Percentiles rank a stretch among this genome's conserved stretches.
phyloP scores from a whole-genome alignment of 228 moss, liverwort and hornwort genomes.

The Sphagnum magellanicum region DNA sequence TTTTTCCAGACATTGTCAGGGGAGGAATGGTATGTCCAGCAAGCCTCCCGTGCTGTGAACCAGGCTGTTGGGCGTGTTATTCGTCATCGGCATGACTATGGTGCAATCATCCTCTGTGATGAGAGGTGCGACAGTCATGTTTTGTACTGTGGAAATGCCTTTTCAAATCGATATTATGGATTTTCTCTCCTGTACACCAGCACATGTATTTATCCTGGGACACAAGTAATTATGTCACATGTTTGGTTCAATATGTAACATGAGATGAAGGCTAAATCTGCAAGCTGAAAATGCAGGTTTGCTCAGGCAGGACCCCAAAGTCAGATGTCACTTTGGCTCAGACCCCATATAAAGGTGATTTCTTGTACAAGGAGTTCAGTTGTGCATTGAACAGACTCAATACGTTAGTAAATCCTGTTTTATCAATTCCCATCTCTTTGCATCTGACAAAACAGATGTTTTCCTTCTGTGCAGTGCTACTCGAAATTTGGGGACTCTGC shows the following conservation, averaged over 20 bases:
- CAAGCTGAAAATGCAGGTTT: constrained; percentile 50
- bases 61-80: constrained; percentile 98
- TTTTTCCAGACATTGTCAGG: constrained; percentile 59
- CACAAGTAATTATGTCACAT: too few relatives aligned
- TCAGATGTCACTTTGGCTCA: constrained; percentile 98
- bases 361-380: background rate
- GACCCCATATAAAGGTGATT: constrained; percentile 86
- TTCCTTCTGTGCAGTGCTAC: constrained; percentile 50
- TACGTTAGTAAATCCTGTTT: too few relatives aligned
- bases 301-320: constrained; percentile 71
- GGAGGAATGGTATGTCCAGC: constrained; percentile 99
- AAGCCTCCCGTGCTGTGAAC: constrained; percentile 98
- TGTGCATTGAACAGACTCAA: too few relatives aligned
- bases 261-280: background rate
- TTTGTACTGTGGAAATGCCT: background rate
- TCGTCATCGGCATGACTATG: constrained; percentile 91
- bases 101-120: constrained; percentile 98
- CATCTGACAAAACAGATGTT: too few relatives aligned
- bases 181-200: background rate
- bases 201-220: background rate
- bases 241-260: too few relatives aligned
- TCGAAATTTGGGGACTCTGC: constrained; percentile 96
- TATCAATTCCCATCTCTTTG: too few relatives aligned
- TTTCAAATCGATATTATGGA: background rate
- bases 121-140: constrained; percentile 50